Base-by-base conservation (phyloP, 768 basidiomycete genomes). In the Omphalotus guepiniiformis region DNA sequence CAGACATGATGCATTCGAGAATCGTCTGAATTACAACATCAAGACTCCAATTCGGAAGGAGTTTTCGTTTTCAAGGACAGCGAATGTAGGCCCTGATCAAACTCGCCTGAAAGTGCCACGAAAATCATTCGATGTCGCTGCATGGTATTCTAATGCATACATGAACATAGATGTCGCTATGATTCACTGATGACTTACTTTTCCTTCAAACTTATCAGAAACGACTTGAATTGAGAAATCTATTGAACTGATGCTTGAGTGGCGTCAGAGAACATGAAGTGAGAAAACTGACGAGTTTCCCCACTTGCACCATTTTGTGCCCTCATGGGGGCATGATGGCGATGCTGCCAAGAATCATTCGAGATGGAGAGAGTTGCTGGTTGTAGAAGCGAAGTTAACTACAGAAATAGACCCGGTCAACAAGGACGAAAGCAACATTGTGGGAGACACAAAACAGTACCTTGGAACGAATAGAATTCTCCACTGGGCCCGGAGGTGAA, bases 271-370 rank as follows among this genome's bases (percentile, higher is more conserved):
- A 30, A 42, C 19, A 42, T 28, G 37, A 34, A 21, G 35, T 51
- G 42, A 30, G 29, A 46, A 30, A n/a, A 78, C 85, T 57, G 74
- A 93, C 90, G 90, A 39, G 91, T 88, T 74, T 92, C 90, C 49
- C 82, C 83, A 58, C 73, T 81, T 36, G 76, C 79, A 53, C 78
- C 81, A 47, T 74, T 78, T 63, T 79, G 72, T 36, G 73, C 82
- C 61, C 77, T 76, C 90, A 93, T 93, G 39, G 90, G 73, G 47
- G 76, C 75, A 67, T 93, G 90, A 69, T 92, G 85, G 58, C 85
- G 78, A 65, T 93, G 90, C 68, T 87, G 75, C 78, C 80, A 83
- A 43, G 90, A 92, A 58, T 93, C 85, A 66, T 93, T 93, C 28
- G 74, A 74, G 60, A 93, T 83, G 45, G 60, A 72, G 59, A 93